Evolutionary conservation across 164 flowering plant species (phyloP), one percentile per base, ranked within the genome.

Genomic region (Santalum album): DNA sequence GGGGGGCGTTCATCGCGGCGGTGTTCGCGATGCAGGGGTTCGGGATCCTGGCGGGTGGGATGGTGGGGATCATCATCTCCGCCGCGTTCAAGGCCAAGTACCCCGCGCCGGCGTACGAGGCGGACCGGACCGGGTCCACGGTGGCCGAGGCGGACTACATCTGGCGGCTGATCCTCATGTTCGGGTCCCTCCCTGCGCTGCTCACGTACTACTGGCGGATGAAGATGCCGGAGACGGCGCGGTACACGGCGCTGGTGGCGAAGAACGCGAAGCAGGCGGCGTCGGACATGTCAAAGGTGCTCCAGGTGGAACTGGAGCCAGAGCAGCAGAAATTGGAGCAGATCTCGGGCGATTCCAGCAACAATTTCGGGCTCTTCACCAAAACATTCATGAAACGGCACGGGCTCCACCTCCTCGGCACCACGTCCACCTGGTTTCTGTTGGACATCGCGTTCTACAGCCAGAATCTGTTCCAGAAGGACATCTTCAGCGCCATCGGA

Each of bases 191-290:
- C 18, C 82, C 82, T 0, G 86, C 86, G 0, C 64, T 62, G 0
- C 27, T 78, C n/a, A 80, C 86, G 2, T 80, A 78, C 62, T 80
- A 80, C 60, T 80, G 83, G 81, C 78, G 85, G 5, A 76, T 78
- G 87, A 69, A 77, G 59, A 81, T 81, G 87, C 87, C 84, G 0
- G 84, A 79, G 49, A 81, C 87, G 0, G 82, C 87, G 15, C 70
- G 87, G 20, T 78, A 81, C 70, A 79, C 84, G 0, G 87, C 87
- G 1, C 65, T 81, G 0, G 76, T 81, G 1, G 87, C 87, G 14
- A 77, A 69, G 56, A 70, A 82, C 22, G 82, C 80, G 12, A 75
- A 72, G 53, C 72, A 65, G 17, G 80, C 83, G 1, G 79, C 83
- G 0, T 34, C 68, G 0, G 80, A 78, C 48, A 73, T 78, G 80